Base-by-base conservation (phyloP, 257 asterid genomes). In the Catharanthus roseus region DNA sequence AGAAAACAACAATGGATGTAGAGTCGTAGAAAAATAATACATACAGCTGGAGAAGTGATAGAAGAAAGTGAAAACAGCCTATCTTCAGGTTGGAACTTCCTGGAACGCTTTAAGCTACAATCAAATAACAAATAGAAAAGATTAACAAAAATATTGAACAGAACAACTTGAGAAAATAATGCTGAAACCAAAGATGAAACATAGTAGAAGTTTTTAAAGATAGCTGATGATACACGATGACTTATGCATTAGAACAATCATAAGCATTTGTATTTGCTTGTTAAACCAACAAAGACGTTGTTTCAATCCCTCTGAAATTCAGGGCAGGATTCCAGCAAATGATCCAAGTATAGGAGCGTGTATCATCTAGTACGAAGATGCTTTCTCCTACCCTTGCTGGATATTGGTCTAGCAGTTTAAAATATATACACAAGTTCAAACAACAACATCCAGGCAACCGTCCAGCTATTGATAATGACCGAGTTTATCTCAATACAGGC, bases 61-160 rank as follows among this genome's bases (percentile, higher is more conserved):
- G 99, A 95, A 15, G 99, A 95, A 72, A 95, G 78, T 33, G 99
- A 95, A 66, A 95, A 95, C 77, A 95, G 95, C 85, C 99, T 84
- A 77, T 95, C 99, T 82, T 91, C 99, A 24, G 95, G 89, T 84
- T 91, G 99, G 81, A 95, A 91, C 82, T 91, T 95, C 87, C 99
- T 76, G 42, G 97, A 91, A 47, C 99, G 87, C 81, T 89, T 95
- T 83, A 95, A 86, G 69, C 97, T 95, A 92, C 83, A 88, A 72
- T 11, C 50, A 36, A 70, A 47, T 41, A 33, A 47, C 66, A 42
- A 3, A 54, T 15, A 4, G 23, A 2, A 23, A 18, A 51, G 49
- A 49, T n/a, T 15, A 39, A 60, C 34, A n/a, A 38, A 34, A 33
- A 41, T 18, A 44, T 21, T 3, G 21, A 50, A 68, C 10, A 29